Evolutionary conservation across 1,139 yeast genomes (phyloP).

Genomic region (Candida albicans): DNA sequence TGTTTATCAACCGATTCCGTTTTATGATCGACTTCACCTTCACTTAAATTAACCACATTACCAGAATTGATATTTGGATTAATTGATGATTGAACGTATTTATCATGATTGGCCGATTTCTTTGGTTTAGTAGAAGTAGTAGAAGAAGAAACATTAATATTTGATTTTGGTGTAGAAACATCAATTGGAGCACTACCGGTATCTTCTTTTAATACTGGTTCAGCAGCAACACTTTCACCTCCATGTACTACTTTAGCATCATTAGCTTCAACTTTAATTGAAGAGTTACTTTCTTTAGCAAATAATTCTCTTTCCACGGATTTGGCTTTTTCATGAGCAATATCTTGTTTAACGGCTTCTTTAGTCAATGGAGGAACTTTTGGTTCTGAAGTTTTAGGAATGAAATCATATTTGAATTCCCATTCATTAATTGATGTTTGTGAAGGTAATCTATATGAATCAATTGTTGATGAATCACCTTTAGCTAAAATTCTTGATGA

Average conservation of each 20-base stretch:
- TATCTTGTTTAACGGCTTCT: conserved; percentile 51
- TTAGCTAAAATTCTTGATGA: conserved; percentile 27
- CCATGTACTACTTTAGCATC: conserved; percentile 45
- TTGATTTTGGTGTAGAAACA: conserved; percentile 16
- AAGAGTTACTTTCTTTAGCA: conserved; percentile 35
- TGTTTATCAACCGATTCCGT: conserved; percentile 29
- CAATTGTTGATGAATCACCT: conserved; percentile 48
- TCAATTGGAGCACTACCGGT: conserved; percentile 33
- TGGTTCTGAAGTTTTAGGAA: conserved; percentile 45
- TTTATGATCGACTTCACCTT: conserved; percentile 39
- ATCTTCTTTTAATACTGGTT: conserved; percentile 43
- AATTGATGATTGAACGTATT: conserved; percentile 43
- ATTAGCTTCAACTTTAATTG: conserved; percentile 49
- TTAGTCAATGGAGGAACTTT: conserved; percentile 54
- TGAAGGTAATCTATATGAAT: conserved; percentile 45
- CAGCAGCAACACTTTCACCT: conserved; percentile 41
- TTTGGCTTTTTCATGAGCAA: conserved; percentile 43
- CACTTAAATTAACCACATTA: conserved; percentile 41
- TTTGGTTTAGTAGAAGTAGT: conserved; percentile 13
- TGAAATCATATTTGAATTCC: conserved; percentile 54
- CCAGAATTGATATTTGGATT: conserved; percentile 44
- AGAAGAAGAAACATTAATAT: no score
- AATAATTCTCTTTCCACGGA: conserved; percentile 44
- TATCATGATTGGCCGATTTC: conserved; percentile 43
- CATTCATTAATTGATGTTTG: conserved; percentile 50